phyloP scores from a whole-genome alignment of 2,329 filamentous ascomycete genomes.

The Nigrograna mackinnonii region DNA sequence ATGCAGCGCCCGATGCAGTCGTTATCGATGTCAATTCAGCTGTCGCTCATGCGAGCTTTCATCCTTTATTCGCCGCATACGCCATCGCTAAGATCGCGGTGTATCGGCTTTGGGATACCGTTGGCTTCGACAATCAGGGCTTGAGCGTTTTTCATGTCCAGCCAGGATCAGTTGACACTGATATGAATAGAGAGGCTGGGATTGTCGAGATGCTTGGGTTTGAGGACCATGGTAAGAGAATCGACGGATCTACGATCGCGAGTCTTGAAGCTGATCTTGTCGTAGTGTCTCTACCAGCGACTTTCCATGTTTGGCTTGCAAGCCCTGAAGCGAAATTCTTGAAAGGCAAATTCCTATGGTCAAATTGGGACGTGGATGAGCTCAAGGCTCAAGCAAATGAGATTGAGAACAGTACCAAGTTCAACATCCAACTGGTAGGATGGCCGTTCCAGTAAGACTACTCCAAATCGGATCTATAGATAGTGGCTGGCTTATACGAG shows the following conservation, averaged over 20 bases:
- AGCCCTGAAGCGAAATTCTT: conserved; percentile 19
- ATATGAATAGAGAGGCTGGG: conserved; percentile 27
- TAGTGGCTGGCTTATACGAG: too few species aligned
- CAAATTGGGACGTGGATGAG: conserved; percentile 36
- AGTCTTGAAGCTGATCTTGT: neutral
- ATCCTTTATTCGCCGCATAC: conserved; percentile 26
- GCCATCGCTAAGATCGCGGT: conserved; percentile 39
- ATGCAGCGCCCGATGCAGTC: conserved; percentile 18
- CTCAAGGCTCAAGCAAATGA: conserved; percentile 1
- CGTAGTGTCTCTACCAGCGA: conserved; percentile 5
- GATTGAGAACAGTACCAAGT: neutral
- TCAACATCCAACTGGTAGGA: neutral
- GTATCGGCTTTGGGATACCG: conserved; percentile 39
- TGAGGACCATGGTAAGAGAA: conserved; percentile 18
- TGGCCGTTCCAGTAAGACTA: too few species aligned
- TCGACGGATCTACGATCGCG: neutral
- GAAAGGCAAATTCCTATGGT: conserved; percentile 16
- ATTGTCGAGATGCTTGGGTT: conserved; percentile 14
- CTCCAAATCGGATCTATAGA: too few species aligned
- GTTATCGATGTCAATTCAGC: conserved; percentile 22
- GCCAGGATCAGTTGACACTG: conserved; percentile 47
- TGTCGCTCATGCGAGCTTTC: conserved; percentile 18
- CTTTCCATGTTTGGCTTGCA: conserved; percentile 36
- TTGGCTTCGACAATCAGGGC: conserved; percentile 40
- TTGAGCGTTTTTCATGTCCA: conserved; percentile 45